Evolutionary conservation across 345 rosid species (phyloP).

Genomic region (Citrus trifoliata): DNA sequence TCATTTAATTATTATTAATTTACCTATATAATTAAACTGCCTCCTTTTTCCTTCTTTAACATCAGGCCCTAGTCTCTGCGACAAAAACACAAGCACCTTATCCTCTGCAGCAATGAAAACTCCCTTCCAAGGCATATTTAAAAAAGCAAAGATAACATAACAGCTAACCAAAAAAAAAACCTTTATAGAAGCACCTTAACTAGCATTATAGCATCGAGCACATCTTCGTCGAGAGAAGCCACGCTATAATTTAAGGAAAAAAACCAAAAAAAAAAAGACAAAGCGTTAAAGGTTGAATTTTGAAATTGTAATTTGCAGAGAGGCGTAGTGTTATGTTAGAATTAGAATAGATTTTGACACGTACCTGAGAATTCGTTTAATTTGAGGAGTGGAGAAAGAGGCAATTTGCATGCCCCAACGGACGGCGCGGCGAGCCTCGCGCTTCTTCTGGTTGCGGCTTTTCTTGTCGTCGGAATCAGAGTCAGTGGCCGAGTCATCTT

Average conservation of each 20-base stretch:
- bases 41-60: constrained; percentile 83
- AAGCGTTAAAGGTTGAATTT: not conserved
- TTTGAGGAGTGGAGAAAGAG: constrained; percentile 64
- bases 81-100: constrained; percentile 54
- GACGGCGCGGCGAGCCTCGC: constrained; percentile 86
- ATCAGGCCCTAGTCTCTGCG: constrained; percentile 75
- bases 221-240: constrained; percentile 66
- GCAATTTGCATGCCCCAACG: constrained; percentile 81
- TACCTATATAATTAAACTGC: constrained; percentile 80
- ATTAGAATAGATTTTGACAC: not conserved
- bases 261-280: not conserved
- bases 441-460: constrained; percentile 85
- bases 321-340: not conserved
- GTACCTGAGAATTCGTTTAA: constrained; percentile 65
- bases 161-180: not conserved
- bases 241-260: constrained; percentile 30
- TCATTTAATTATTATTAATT: not conserved
- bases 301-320: not conserved
- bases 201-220: constrained; percentile 72
- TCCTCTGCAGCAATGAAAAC: constrained; percentile 20
- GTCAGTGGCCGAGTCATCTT: constrained; percentile 25
- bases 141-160: not conserved
- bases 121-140: not conserved
- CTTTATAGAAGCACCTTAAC: constrained; percentile 51
- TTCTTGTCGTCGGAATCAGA: constrained; percentile 46